phyloP scores from a whole-genome alignment of 1,284 basidiomycete species.

The Trametes polyzona region DNA sequence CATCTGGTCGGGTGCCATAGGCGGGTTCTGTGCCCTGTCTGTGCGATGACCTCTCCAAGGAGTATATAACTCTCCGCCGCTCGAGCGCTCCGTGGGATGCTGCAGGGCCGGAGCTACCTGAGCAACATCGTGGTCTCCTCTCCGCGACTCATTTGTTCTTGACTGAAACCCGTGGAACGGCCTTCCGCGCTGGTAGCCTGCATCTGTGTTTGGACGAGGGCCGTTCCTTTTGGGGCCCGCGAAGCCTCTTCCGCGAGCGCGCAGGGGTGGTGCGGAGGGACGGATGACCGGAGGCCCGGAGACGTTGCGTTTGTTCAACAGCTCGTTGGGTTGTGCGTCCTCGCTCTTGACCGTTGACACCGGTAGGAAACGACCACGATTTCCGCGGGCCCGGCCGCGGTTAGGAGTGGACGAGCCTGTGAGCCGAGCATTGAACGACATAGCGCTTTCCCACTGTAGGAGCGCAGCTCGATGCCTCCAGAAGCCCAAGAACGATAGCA shows the following conservation, averaged over 20 bases:
- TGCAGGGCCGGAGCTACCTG: neutral
- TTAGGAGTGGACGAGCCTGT: neutral
- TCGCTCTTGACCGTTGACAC: neutral
- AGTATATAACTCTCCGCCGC: no score
- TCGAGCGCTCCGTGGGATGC: conserved; percentile 3
- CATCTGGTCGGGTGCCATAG: no score
- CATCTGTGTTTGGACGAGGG: neutral
- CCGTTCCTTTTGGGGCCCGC: neutral
- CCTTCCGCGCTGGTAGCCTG: no score
- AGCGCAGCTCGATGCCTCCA: no score
- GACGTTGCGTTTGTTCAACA: neutral
- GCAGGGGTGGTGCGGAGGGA: conserved; percentile 10
- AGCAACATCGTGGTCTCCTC: neutral
- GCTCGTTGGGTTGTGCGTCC: conserved; percentile 22
- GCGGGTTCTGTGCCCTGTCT: no score
- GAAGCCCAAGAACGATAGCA: no score
- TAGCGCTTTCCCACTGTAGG: no score
- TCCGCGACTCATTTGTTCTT: no score
- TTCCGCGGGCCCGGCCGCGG: conserved; percentile 5
- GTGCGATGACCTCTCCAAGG: no score
- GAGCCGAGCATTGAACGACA: conserved; percentile 18
- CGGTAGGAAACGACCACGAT: neutral
- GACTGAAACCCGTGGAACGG: no score
- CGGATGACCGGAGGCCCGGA: conserved; percentile 12
- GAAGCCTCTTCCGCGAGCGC: neutral